phyloP scores from a whole-genome alignment of 202 grass and related monocot genomes.

The Bolboschoenoplectus hybrid region DNA sequence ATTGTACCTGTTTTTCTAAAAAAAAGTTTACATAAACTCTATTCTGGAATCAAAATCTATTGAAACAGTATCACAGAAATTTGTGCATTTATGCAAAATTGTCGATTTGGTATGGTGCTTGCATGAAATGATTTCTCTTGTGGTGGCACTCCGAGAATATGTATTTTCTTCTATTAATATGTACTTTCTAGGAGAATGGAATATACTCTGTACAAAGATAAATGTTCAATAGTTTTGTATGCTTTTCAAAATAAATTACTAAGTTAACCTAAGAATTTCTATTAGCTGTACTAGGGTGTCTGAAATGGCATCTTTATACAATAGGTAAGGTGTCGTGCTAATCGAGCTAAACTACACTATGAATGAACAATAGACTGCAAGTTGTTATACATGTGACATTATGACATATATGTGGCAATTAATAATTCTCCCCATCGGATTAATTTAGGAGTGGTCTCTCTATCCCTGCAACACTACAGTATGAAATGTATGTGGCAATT shows the following conservation, averaged over 20 bases:
- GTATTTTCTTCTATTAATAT: conserved; percentile 4
- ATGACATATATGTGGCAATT: conserved; percentile 10
- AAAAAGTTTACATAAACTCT: background rate
- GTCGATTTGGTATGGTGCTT: background rate
- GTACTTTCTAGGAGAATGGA: conserved; percentile 3
- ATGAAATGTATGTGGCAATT: background rate
- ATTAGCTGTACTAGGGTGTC: background rate
- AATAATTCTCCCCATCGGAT: background rate
- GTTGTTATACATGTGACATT: background rate
- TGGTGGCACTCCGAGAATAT: background rate
- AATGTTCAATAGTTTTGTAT: background rate
- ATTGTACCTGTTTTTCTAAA: background rate
- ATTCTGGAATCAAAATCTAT: conserved; percentile 25
- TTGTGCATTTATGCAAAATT: conserved; percentile 3
- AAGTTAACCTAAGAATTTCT: conserved; percentile 10
- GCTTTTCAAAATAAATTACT: background rate
- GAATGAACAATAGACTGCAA: background rate
- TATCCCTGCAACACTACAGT: conserved; percentile 27
- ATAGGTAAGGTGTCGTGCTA: background rate
- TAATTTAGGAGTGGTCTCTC: conserved; percentile 48
- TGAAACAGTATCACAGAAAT: background rate
- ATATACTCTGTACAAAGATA: background rate
- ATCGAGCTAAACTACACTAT: conserved; percentile 12
- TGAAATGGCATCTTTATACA: conserved; percentile 6
- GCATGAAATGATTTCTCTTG: conserved; percentile 1